Percentiles rank a stretch among this genome's conserved stretches.
phyloP scores from a whole-genome alignment of 2,329 filamentous ascomycete genomes.

The Verticillium nubilum region DNA sequence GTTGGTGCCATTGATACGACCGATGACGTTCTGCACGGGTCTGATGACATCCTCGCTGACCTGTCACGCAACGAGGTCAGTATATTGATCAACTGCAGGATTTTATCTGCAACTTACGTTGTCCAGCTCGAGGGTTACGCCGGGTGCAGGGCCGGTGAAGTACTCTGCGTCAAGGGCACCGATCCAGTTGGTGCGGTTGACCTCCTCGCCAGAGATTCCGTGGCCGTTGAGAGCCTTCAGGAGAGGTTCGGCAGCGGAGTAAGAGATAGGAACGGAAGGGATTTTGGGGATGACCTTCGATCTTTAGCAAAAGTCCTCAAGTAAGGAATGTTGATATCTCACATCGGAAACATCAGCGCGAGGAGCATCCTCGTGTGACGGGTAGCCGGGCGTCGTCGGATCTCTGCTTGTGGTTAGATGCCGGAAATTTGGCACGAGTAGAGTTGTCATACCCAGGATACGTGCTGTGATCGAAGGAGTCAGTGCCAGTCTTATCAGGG shows the following conservation, averaged over 20 bases:
- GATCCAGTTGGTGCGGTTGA: constrained; percentile 55
- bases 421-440: constrained; percentile 24
- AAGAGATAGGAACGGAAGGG: constrained; percentile 77
- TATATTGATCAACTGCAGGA: constrained; percentile 23
- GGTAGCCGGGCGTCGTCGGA: constrained; percentile 78
- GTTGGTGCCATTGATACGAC: constrained; percentile 72
- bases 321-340: background rate
- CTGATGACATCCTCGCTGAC: constrained; percentile 55
- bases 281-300: constrained; percentile 61
- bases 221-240: constrained; percentile 74
- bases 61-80: background rate
- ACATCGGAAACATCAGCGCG: constrained; percentile 51
- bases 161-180: constrained; percentile 42
- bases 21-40: constrained; percentile 74
- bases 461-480: background rate
- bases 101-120: constrained; percentile 50
- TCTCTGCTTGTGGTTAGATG: constrained; percentile 37
- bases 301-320: background rate
- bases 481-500: background rate
- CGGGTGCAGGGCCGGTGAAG: constrained; percentile 39
- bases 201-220: constrained; percentile 61
- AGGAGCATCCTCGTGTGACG: constrained; percentile 66
- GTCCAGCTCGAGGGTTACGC: constrained; percentile 56
- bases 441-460: background rate
- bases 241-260: constrained; percentile 68